These are phyloP conservation scores for Forsythia suspensa DNA, from an alignment of 257 asterid species.

Conservation along the genomic window DNA sequence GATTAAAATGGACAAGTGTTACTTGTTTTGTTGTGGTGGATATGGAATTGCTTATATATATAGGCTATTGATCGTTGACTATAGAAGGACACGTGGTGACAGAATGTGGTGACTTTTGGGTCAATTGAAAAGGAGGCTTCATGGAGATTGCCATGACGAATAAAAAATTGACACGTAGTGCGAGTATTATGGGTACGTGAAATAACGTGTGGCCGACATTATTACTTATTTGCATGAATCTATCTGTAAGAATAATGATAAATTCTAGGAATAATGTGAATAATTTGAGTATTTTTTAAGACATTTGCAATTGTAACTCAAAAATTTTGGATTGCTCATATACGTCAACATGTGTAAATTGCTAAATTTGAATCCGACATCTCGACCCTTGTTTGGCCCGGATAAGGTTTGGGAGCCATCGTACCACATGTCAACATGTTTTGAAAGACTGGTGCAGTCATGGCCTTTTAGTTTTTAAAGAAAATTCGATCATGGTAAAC, in stretches of 20 bases:
- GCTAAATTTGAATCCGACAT: no score
- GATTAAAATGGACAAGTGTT: background rate
- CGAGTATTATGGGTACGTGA: constrained; percentile 34
- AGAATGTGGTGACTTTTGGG: constrained; percentile 4
- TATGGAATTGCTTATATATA: constrained; percentile 5
- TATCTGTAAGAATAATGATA: background rate
- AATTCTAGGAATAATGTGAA: constrained; percentile 9
- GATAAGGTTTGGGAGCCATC: no score
- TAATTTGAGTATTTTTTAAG: constrained; percentile 3
- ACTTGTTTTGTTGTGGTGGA: constrained; percentile 3
- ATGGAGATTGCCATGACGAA: constrained; percentile 9
- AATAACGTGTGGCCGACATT: constrained; percentile 58
- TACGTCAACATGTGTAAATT: background rate
- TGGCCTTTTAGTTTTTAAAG: no score
- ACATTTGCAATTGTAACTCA: background rate
- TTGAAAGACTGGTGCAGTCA: no score
- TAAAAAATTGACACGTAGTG: constrained; percentile 24
- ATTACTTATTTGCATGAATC: constrained; percentile 7
- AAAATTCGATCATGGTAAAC: no score
- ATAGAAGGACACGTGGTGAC: constrained; percentile 20
- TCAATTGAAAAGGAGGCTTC: constrained; percentile 26
- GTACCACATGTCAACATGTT: no score
- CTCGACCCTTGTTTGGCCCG: no score
- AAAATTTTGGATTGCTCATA: no score
- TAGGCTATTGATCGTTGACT: background rate